These are phyloP conservation scores for Cordyceps cicadae DNA, from an alignment of 2,329 filamentous ascomycete species.

Conservation along the genomic window DNA sequence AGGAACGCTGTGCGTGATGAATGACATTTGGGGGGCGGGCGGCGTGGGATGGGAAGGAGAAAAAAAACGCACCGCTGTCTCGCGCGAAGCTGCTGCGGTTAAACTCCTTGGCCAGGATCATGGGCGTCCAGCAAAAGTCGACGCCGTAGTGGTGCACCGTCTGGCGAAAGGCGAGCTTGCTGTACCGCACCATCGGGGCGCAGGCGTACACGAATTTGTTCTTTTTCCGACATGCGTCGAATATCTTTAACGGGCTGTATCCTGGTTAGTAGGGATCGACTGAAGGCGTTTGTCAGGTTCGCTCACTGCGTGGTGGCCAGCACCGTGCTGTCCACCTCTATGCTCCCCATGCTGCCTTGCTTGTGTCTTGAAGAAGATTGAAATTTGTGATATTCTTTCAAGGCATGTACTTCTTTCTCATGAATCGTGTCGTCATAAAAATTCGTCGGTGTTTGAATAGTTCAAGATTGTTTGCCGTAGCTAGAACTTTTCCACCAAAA, in stretches of 20 bases:
- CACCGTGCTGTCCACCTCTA: constrained; percentile 2
- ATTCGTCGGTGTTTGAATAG: background rate
- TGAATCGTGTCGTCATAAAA: background rate
- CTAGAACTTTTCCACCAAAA: constrained; percentile 4
- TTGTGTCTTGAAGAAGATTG: background rate
- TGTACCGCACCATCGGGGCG: constrained; percentile 62
- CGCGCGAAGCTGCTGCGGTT: constrained; percentile 52
- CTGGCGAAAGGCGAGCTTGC: constrained; percentile 62
- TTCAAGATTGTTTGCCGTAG: background rate
- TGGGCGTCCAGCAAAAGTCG: constrained; percentile 63
- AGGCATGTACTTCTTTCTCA: background rate
- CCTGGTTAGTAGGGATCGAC: background rate
- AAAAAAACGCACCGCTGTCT: constrained; percentile 42
- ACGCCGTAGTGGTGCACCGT: constrained; percentile 56
- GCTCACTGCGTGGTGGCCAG: constrained; percentile 11
- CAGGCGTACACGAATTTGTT: constrained; percentile 49
- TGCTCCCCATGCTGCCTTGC: constrained; percentile 2
- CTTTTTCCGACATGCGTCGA: constrained; percentile 44
- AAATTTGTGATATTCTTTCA: too few species aligned
- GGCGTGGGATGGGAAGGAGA: too few species aligned
- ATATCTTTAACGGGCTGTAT: constrained; percentile 49
- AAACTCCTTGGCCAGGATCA: constrained; percentile 63
- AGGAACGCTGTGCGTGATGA: background rate
- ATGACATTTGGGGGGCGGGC: too few species aligned
- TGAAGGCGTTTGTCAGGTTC: background rate